Base-by-base conservation (phyloP, 2,329 filamentous ascomycete species). In the Hypoxylon sp. region DNA sequence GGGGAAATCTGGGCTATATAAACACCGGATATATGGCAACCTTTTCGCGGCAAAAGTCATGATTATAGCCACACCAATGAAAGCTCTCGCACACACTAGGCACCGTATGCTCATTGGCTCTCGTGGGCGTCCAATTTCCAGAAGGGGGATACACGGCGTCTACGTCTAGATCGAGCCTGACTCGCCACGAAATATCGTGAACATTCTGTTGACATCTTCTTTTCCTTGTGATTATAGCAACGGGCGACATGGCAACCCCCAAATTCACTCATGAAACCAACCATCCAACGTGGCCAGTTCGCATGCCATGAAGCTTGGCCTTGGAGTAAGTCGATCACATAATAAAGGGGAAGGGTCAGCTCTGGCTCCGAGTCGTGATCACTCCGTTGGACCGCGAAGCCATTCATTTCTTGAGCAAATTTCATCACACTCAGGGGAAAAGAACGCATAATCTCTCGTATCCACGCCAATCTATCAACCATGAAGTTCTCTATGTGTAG, bases 21-120 rank as follows among this genome's bases (percentile, higher is more conserved):
- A 53, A 48, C 24, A 46, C 61, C 47, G 61, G 53, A 48, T 58
- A 64, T 64, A 58, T 64, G 42, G 52, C 22, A 63, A 33, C 61
- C 9, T 26, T 56, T 22, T 37, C 37, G 29, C 61, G 61, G 61
- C 61, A 64, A 64, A 64, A 64, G 26, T 64, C 53, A 26, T 29
- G 24, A 58, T 48, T 53, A 64, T 64, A 64, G 19, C 61, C 61
- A 46, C 37, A 26, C 61, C 53, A 63, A 63, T 63, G 17, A 17
- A 14, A 29, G 5, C 6, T 10, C n/a, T 26, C 10, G 11, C 17
- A 24, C n/a, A 11, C n/a, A 17, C 5, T n/a, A 47, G 39, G 46
- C 29, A 52, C 13, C 5, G 26, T 31, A 17, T 29, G 37, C 47
- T 64, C 19, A 64, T 58, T 58, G 37, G 54, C 26, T 47, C 10